phyloP scores from a whole-genome alignment of 805 yeast species.

The Suhomyces emberorum region DNA sequence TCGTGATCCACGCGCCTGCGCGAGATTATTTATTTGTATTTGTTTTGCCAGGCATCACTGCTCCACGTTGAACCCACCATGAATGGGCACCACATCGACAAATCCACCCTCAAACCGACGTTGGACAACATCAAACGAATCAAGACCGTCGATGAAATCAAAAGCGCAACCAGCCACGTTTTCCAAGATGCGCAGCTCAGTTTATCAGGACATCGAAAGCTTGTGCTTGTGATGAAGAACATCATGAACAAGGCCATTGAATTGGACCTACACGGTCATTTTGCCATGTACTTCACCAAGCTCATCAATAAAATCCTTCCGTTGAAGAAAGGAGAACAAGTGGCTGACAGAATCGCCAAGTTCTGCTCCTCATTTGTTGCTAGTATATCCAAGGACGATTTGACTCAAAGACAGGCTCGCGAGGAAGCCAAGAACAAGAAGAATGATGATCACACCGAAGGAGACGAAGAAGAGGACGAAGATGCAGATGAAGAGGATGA shows the following conservation, averaged over 20 bases:
- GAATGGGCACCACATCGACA: neutral
- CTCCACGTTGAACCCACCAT: too few species aligned
- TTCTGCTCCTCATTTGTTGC: slow-evolving; percentile 60
- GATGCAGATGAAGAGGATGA: slow-evolving; percentile 38
- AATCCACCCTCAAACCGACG: slow-evolving; percentile 7
- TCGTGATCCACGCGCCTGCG: too few species aligned
- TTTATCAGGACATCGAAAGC: slow-evolving; percentile 73
- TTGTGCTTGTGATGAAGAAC: slow-evolving; percentile 58
- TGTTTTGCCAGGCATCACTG: too few species aligned
- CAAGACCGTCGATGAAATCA: slow-evolving; percentile 20
- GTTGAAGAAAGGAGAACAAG: slow-evolving; percentile 62
- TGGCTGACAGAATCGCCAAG: slow-evolving; percentile 75
- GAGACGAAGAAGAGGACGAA: slow-evolving; percentile 19
- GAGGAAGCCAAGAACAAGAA: slow-evolving; percentile 18
- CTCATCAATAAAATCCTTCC: slow-evolving; percentile 64
- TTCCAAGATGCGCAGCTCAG: slow-evolving; percentile 79
- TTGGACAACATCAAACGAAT: slow-evolving; percentile 17
- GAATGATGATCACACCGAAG: slow-evolving; percentile 20
- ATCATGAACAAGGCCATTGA: slow-evolving; percentile 55
- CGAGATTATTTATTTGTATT: too few species aligned
- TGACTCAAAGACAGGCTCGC: slow-evolving; percentile 15
- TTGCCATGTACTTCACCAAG: slow-evolving; percentile 57
- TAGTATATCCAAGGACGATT: slow-evolving; percentile 39
- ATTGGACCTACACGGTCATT: slow-evolving; percentile 53
- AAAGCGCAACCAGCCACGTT: slow-evolving; percentile 53